Evolutionary conservation across 2,329 filamentous ascomycete species (phyloP), one percentile per base, ranked within the genome.

Genomic region (Graphiopsis chlorocephala): DNA sequence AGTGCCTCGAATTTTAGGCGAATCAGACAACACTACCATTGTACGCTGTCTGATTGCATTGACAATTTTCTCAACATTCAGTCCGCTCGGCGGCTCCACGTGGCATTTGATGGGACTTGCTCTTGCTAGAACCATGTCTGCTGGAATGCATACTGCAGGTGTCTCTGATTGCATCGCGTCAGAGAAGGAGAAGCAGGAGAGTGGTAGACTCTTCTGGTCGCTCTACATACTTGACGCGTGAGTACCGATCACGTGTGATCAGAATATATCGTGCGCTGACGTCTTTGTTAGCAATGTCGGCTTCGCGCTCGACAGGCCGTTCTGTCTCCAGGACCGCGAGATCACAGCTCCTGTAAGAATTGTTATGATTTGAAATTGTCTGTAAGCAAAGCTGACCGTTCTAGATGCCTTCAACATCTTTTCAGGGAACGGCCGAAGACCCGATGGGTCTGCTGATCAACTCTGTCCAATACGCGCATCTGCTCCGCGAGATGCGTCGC

Each of bases 51-150:
- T 61, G 20, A n/a, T 61, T 17, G 58, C 58, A 4, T 29, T 61
- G 29, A 29, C 58, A 3, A 38, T 61, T 4, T 61, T 52, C 45
- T 61, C 58, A 20, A 35, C 33, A 6, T 42, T 52, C 5, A 61
- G 45, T 52, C n/a, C 58, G 12, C 31, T 52, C 7, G 58, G 58
- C 15, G 58, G 58, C 42, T 61, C 58, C 4, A 33, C 58, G 20
- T 61, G 58, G 58, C 58, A 61, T 38, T 20, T 61, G 8, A 33
- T 61, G 10, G 58, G 58, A 14, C 58, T 61, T n/a, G 58, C 58
- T 23, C 45, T 61, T n/a, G 58, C 58, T n/a, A 20, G 58, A 8
- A 52, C n/a, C 12, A 61, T 61, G 58, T 50, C 58, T 25, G 26
- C 58, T n/a, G 58, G 58, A 15, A 61, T 61, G 58, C 58, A 61